Conservation (phyloP, 2,329 filamentous ascomycete species). For the Beauveria scarabaeidicola region DNA sequence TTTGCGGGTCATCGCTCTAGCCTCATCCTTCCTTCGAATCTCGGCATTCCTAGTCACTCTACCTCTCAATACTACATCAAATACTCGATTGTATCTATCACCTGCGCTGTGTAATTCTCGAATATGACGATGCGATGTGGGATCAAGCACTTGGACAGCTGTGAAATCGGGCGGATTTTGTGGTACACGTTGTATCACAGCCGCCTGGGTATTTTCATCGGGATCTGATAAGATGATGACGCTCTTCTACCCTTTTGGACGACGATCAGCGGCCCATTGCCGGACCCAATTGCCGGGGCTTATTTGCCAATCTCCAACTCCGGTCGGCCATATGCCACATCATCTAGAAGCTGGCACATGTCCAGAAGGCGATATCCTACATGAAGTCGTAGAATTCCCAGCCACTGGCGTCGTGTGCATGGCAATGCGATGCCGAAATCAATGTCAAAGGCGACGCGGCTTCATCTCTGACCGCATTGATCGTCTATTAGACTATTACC, state of each 20-base stretch:
- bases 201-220: too few species aligned
- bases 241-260: not conserved
- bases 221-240: not conserved
- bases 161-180: too few species aligned
- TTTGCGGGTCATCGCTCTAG: too few species aligned
- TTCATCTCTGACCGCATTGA: not conserved
- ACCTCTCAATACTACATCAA: too few species aligned
- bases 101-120: too few species aligned
- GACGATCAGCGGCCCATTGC: not conserved
- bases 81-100: too few species aligned
- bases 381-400: not conserved
- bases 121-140: too few species aligned
- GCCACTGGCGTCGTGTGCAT: not conserved
- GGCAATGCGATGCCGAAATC: not conserved
- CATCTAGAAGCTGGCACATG: not conserved
- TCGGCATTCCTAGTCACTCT: too few species aligned
- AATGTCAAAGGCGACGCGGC: not conserved
- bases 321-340: not conserved
- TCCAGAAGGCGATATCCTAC: not conserved
- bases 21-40: too few species aligned
- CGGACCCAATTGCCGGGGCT: not conserved
- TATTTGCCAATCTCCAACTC: not conserved
- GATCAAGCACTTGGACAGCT: too few species aligned
- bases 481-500: too few species aligned
- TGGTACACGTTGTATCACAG: too few species aligned